Conservation (phyloP, 2,329 filamentous ascomycete species). For the Diaporthe sp. region DNA sequence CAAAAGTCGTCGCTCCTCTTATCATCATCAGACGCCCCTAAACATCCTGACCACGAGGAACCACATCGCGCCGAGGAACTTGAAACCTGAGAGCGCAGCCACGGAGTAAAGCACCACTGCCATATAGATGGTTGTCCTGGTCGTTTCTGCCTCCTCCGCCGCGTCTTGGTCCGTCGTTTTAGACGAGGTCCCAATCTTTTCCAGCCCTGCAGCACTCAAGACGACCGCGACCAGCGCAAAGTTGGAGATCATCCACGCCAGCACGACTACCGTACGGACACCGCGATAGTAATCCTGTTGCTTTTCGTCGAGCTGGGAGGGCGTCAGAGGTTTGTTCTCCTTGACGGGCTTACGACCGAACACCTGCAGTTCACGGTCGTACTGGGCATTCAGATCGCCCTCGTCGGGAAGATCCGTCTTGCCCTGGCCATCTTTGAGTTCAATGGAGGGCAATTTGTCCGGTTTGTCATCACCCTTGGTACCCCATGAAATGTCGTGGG, state of each 20-base stretch:
- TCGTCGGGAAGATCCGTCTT: constrained; percentile 98
- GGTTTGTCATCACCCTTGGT: constrained; percentile 98
- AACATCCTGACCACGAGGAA: constrained; percentile 93
- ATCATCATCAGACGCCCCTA: constrained; percentile 69
- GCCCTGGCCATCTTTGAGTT: constrained; percentile 87
- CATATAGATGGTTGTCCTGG: constrained; percentile 85
- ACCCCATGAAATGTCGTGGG: constrained; percentile 97
- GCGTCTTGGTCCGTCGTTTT: constrained; percentile 50
- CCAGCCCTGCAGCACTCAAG: constrained; percentile 85
- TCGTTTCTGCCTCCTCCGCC: constrained; percentile 54
- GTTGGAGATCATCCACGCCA: constrained; percentile 97
- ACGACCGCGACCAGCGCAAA: constrained; percentile 90
- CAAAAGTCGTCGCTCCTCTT: constrained; percentile 29
- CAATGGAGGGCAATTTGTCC: constrained; percentile 89
- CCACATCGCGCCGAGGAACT: constrained; percentile 90
- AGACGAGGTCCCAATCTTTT: constrained; percentile 65
- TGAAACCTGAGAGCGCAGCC: constrained; percentile 85
- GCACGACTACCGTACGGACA: constrained; percentile 90
- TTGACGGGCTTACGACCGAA: constrained; percentile 83
- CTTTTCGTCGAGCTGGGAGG: constrained; percentile 76
- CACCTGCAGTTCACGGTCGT: constrained; percentile 84
- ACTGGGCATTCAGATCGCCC: constrained; percentile 93
- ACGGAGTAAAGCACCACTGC: constrained; percentile 91
- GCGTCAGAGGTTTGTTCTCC: constrained; percentile 73
- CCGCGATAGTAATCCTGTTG: constrained; percentile 99